Evolutionary conservation across 2,329 filamentous ascomycete genomes (phyloP), one percentile per base, ranked within the genome.

Genomic region (Pyrenochaeta sp.): DNA sequence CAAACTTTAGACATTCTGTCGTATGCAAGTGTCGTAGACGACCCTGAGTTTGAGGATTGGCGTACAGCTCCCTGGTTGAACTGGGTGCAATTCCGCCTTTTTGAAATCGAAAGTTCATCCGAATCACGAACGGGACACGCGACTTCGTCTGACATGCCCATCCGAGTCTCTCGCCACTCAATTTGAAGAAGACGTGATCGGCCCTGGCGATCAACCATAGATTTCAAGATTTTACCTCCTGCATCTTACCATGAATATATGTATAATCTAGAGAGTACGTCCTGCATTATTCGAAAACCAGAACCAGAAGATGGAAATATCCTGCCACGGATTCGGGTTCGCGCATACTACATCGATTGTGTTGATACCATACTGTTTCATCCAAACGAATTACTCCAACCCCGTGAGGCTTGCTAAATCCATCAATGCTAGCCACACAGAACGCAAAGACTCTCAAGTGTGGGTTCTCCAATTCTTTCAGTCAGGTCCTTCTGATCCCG

Each of bases 291-390:
- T 14, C 12, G 5, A 33, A 33, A n/a, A 33, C 31, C 12, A 14
- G 12, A 33, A 14, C 12, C 31, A 33, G 5, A 5, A 33, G 12
- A 2, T 15, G 32, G n/a, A 15, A 12, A 36, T 11, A 4, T 37
- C 9, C 31, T 45, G 4, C 45, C 37, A 17, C 27, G 30, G 3
- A 36, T 42, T 17, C 39, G 20, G 2, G 37, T 35, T 3, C 37
- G 37, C 5, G 46, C 46, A 15, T 39, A 49, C 17, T 49, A 27
- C n/a, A 35, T 49, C 18, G 46, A 42, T 33, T 9, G 6, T 14
- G 31, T 33, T 5, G 31, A 33, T 14, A 5, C 12, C 12, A 33
- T 4, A 7, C 2, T n/a, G n/a, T n/a, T n/a, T n/a, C n/a, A n/a
- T n/a, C n/a, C n/a, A n/a, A n/a, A n/a, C n/a, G n/a, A n/a, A n/a